These are phyloP conservation scores for Metschnikowia aberdeeniae DNA, from an alignment of 805 yeast genomes.

Conservation along the genomic window DNA sequence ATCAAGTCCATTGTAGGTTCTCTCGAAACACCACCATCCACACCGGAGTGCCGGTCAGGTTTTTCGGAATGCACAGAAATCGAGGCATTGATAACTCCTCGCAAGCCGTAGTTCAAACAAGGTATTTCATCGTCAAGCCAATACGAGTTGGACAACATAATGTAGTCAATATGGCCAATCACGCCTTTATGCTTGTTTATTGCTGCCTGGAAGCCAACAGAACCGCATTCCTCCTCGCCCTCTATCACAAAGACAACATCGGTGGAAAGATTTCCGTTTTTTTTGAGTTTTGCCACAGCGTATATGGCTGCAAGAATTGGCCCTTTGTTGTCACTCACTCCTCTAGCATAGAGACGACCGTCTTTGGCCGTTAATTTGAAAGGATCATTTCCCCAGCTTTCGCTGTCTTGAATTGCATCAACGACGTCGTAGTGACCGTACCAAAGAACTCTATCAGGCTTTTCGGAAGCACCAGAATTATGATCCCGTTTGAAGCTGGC, in stretches of 20 bases:
- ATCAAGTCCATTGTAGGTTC: conserved; percentile 90
- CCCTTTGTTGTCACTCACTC: conserved; percentile 93
- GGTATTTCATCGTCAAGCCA: conserved; percentile 91
- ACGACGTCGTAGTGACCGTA: conserved; percentile 97
- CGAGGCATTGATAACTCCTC: conserved; percentile 86
- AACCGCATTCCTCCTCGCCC: conserved; percentile 95
- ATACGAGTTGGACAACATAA: conserved; percentile 82
- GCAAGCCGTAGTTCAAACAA: conserved; percentile 86
- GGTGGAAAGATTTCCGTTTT: conserved; percentile 47
- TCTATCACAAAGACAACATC: conserved; percentile 84
- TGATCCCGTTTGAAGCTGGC: conserved; percentile 50
- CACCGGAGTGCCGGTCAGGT: conserved; percentile 94
- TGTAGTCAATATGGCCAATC: conserved; percentile 82
- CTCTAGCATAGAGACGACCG: conserved; percentile 87
- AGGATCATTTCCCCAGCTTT: conserved; percentile 74
- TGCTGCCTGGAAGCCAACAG: conserved; percentile 74
- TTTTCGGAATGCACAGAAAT: conserved; percentile 65
- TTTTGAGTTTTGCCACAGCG: conserved; percentile 72
- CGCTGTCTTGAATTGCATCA: conserved; percentile 57
- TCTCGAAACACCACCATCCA: conserved; percentile 85
- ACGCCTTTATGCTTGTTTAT: conserved; percentile 46
- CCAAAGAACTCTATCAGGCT: conserved; percentile 56
- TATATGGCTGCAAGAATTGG: conserved; percentile 84
- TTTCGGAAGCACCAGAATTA: conserved; percentile 3
- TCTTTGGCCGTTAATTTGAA: conserved; percentile 69